These are phyloP conservation scores for Leishmania mexicana DNA, from an alignment of 208 protist species.

Conservation along the genomic window DNA sequence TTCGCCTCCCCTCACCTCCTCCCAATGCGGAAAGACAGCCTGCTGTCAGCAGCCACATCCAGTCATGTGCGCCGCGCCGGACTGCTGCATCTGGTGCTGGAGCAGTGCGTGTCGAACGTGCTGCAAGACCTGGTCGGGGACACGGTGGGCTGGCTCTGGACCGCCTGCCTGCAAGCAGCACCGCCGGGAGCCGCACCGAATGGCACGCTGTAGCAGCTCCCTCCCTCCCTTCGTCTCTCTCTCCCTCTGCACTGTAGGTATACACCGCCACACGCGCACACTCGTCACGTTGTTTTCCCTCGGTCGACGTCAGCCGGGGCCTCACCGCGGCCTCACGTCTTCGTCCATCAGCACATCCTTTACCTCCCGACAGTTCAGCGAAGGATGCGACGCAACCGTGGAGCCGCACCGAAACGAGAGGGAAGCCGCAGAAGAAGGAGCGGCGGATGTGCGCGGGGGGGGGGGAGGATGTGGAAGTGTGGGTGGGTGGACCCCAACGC, in stretches of 20 bases:
- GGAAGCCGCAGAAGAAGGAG: neutral
- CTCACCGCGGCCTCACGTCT: neutral
- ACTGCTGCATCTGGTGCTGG: slow-evolving; percentile 52
- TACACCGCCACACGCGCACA: neutral
- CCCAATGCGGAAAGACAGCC: slow-evolving; percentile 2
- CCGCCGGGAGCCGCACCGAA: neutral
- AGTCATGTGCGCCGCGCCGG: slow-evolving; percentile 50
- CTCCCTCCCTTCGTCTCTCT: too few relatives aligned
- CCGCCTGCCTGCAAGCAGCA: neutral
- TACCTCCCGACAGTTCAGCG: neutral
- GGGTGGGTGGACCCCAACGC: neutral
- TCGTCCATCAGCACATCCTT: neutral
- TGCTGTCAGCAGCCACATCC: slow-evolving; percentile 17
- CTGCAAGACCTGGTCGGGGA: slow-evolving; percentile 61
- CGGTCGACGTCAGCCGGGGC: neutral
- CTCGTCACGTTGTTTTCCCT: neutral
- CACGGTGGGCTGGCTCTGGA: slow-evolving; percentile 58
- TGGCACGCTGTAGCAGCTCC: neutral
- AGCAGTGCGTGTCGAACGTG: slow-evolving; percentile 66
- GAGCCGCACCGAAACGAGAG: neutral
- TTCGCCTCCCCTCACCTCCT: slow-evolving; percentile 8
- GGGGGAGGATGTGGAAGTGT: too few relatives aligned
- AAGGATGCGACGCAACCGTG: neutral
- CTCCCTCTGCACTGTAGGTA: neutral
- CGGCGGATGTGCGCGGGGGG: neutral